These are phyloP conservation scores for Suillus cothurnatus DNA, from an alignment of 768 basidiomycete species.

Conservation along the genomic window DNA sequence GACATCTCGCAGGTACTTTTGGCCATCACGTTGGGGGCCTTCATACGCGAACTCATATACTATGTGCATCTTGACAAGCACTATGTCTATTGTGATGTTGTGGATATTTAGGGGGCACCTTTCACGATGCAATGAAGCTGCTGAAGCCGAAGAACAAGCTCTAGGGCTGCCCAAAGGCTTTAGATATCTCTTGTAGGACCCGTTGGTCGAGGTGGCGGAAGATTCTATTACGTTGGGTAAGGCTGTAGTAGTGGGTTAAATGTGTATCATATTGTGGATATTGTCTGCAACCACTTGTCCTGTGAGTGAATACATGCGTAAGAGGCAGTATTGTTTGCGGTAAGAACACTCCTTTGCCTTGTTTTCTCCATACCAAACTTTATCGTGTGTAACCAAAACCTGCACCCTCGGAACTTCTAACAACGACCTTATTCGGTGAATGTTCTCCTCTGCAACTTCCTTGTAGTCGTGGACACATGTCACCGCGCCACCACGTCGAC, in stretches of 20 bases:
- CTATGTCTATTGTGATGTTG: conserved; percentile 50
- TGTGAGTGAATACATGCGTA: not conserved
- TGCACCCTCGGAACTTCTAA: conserved; percentile 40
- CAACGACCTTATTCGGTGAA: conserved; percentile 42
- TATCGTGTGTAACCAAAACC: conserved; percentile 57
- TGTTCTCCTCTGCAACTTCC: conserved; percentile 43
- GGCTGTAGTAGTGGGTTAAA: not conserved
- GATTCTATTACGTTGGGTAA: not conserved
- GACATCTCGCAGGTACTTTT: conserved; percentile 49
- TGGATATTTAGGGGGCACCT: conserved; percentile 50
- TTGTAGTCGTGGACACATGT: conserved; percentile 48
- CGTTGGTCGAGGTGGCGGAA: not conserved
- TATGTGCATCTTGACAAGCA: conserved; percentile 67
- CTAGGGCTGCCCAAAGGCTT: conserved; percentile 38
- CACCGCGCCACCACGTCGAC: conserved; percentile 20
- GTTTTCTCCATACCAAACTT: conserved; percentile 51
- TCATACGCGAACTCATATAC: conserved; percentile 69
- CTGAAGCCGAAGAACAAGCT: conserved; percentile 40
- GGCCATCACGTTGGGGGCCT: conserved; percentile 70
- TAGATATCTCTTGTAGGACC: conserved; percentile 45
- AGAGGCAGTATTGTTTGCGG: conserved; percentile 21
- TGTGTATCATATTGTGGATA: not conserved
- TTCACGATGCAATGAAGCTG: conserved; percentile 38
- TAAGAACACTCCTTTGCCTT: conserved; percentile 41
- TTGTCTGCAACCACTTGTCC: not conserved